phyloP scores from a whole-genome alignment of 768 basidiomycete species.

The Xanthoconium stramineum region DNA sequence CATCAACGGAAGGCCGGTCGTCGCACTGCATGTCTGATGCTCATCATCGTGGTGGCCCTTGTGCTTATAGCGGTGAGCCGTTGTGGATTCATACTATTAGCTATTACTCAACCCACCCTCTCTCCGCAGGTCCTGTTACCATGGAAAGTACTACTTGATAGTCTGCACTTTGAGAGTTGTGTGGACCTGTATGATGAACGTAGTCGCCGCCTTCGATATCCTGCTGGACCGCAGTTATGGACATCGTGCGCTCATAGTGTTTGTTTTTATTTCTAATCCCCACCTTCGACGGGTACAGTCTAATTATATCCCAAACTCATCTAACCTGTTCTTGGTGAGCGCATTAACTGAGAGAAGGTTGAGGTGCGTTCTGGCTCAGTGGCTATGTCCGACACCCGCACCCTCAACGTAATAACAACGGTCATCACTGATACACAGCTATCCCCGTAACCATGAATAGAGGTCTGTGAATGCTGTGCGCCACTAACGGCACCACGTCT shows the following conservation, averaged over 20 bases:
- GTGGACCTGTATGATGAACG: constrained; percentile 7
- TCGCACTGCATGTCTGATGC: constrained; percentile 84
- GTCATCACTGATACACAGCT: neutral
- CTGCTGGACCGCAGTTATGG: constrained; percentile 11
- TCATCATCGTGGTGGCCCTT: constrained; percentile 82
- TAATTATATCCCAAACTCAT: neutral
- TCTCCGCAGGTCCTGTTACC: constrained; percentile 24
- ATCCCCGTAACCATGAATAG: neutral
- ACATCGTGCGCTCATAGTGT: constrained; percentile 10
- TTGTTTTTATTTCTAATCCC: constrained; percentile 28
- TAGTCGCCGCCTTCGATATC: neutral
- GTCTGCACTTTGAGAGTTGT: neutral
- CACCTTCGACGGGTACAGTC: constrained; percentile 4
- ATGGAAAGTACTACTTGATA: neutral
- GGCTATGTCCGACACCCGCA: no score
- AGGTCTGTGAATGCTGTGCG: neutral
- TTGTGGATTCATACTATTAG: neutral
- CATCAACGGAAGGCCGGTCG: constrained; percentile 94
- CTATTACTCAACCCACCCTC: neutral
- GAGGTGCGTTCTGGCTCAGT: no score
- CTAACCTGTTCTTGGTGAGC: neutral
- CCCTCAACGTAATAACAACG: no score
- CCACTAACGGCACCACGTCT: neutral
- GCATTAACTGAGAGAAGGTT: neutral
- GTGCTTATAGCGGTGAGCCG: constrained; percentile 87